phyloP scores from a whole-genome alignment of 495 filamentous ascomycete genomes.

The Penicillium coffeae region DNA sequence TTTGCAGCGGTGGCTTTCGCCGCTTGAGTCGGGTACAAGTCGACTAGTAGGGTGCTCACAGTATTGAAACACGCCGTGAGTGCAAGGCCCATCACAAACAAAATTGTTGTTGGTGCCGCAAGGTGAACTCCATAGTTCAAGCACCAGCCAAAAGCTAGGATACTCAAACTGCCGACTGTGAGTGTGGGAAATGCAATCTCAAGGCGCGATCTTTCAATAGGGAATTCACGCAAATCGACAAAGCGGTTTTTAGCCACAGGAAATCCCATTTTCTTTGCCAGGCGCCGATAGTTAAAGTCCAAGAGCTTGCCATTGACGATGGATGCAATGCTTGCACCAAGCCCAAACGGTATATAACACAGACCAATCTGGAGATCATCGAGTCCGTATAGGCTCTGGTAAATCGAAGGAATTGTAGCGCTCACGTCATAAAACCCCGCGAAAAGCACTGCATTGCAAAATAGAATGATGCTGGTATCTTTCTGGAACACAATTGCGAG shows the following conservation, averaged over 20 bases:
- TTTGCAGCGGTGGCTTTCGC: conserved; percentile 66
- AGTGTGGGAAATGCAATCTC: conserved; percentile 44
- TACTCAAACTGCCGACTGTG: conserved; percentile 30
- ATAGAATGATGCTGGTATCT: conserved; percentile 41
- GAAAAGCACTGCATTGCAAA: conserved; percentile 46
- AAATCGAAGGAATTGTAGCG: conserved; percentile 43
- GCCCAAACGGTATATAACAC: conserved; percentile 43
- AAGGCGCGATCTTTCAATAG: conserved; percentile 61
- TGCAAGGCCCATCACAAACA: conserved; percentile 56
- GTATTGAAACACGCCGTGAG: conserved; percentile 57
- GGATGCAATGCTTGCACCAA: conserved; percentile 71
- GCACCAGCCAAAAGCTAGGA: conserved; percentile 40
- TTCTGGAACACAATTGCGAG: conserved; percentile 60
- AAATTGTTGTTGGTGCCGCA: conserved; percentile 47
- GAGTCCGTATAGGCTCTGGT: conserved; percentile 37
- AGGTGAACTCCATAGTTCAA: conserved; percentile 34
- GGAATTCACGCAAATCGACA: conserved; percentile 53
- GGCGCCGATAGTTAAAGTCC: conserved; percentile 45
- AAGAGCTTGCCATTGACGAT: conserved; percentile 82
- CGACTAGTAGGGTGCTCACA: conserved; percentile 58
- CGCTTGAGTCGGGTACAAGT: conserved; percentile 59
- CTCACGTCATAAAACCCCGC: conserved; percentile 36
- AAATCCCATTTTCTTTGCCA: conserved; percentile 38
- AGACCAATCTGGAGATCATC: conserved; percentile 50
- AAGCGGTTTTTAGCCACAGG: conserved; percentile 48